Percentiles rank a stretch among this genome's conserved stretches.
These are phyloP conservation scores for Lipomyces mesembrius DNA, from an alignment of 805 yeast genomes.

Conservation along the genomic window DNA sequence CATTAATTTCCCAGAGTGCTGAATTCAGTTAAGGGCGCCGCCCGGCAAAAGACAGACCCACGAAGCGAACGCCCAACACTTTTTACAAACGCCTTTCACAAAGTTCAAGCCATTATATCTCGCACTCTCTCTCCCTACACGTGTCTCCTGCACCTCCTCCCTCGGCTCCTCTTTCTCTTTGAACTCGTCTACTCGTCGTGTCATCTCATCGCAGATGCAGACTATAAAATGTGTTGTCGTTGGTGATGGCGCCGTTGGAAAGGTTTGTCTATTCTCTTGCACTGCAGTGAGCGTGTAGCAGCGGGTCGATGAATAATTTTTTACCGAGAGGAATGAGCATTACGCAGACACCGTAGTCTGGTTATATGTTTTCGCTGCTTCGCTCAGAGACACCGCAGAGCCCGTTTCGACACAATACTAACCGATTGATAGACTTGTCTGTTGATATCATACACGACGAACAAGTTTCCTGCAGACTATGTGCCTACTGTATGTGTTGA, in stretches of 20 bases:
- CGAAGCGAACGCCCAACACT: background rate
- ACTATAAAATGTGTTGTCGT: conserved; percentile 89
- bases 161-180: background rate
- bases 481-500: conserved; percentile 95
- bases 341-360: background rate
- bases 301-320: background rate
- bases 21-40: background rate
- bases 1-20: background rate
- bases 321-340: background rate
- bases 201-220: conserved; percentile 24
- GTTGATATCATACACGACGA: conserved; percentile 92
- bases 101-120: background rate
- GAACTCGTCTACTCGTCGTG: background rate
- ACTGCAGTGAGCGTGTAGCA: background rate
- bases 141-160: background rate
- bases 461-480: conserved; percentile 96
- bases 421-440: conserved; percentile 67
- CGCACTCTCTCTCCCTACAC: background rate
- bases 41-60: background rate
- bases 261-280: conserved; percentile 47
- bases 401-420: background rate
- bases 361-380: background rate
- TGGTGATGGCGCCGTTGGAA: conserved; percentile 99
- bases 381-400: background rate
- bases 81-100: background rate